Evolutionary conservation across 1,284 basidiomycete genomes (phyloP).

Genomic region (Fistulina hepatica): DNA sequence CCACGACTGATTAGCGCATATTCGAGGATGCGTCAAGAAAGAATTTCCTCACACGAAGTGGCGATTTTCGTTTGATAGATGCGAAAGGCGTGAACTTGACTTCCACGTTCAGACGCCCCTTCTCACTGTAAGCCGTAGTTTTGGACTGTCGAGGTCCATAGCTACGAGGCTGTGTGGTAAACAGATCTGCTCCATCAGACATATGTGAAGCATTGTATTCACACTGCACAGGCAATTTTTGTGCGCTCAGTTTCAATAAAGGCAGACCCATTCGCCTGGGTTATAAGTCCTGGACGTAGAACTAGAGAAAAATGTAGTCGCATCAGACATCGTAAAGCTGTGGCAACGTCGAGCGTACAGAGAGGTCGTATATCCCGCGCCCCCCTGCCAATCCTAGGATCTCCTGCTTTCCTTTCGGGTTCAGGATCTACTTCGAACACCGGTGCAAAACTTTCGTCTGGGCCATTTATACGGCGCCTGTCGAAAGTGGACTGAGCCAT

Average conservation of each 20-base stretch:
- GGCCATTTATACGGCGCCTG: slow-evolving; percentile 79
- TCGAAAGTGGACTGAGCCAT: slow-evolving; percentile 63
- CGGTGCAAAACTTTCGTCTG: slow-evolving; percentile 68
- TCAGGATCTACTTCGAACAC: slow-evolving; percentile 40
- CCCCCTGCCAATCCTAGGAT: slow-evolving; percentile 39
- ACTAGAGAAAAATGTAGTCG: slow-evolving; percentile 38
- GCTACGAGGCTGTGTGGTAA: slow-evolving; percentile 29
- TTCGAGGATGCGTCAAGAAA: slow-evolving; percentile 2
- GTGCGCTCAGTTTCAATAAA: slow-evolving; percentile 87
- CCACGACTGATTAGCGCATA: slow-evolving; percentile 13
- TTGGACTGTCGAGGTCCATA: slow-evolving; percentile 91
- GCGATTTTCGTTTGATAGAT: slow-evolving; percentile 62
- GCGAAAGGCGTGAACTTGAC: slow-evolving; percentile 96
- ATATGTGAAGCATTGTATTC: slow-evolving; percentile 13
- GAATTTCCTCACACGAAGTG: slow-evolving; percentile 73
- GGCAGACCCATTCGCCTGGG: slow-evolving; percentile 88
- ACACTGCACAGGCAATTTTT: slow-evolving; percentile 95
- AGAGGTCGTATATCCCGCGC: slow-evolving; percentile 68
- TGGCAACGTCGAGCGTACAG: slow-evolving; percentile 42
- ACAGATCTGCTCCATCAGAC: no score
- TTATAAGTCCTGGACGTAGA: slow-evolving; percentile 81
- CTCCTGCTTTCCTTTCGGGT: slow-evolving; percentile 21
- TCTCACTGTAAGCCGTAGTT: slow-evolving; percentile 69
- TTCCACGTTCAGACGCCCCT: slow-evolving; percentile 86
- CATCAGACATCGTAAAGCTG: slow-evolving; percentile 8